phyloP scores from a whole-genome alignment of 768 basidiomycete species.

The Heimioporus sp. region DNA sequence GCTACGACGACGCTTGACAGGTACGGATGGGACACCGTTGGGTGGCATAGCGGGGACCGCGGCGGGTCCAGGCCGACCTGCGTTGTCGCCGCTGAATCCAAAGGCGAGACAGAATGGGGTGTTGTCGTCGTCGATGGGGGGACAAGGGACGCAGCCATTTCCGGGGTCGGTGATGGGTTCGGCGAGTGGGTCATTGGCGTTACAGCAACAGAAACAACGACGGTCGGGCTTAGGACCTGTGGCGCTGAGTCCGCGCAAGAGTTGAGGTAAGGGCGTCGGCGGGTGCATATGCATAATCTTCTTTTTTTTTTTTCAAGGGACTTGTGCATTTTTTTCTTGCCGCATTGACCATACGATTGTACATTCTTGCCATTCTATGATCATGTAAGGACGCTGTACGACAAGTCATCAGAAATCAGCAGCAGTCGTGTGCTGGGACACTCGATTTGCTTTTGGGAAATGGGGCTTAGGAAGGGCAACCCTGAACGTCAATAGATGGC shows the following conservation, averaged over 20 bases:
- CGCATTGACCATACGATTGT: no score
- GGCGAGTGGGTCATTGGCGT: constrained; percentile 16
- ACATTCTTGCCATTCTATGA: no score
- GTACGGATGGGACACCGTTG: constrained; percentile 37
- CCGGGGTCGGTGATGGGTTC: constrained; percentile 11
- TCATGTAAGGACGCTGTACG: no score
- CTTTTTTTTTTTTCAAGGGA: not conserved
- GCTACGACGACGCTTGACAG: constrained; percentile 63
- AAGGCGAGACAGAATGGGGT: constrained; percentile 52
- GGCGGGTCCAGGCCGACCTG: constrained; percentile 32
- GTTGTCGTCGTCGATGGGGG: constrained; percentile 35
- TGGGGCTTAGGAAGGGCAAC: no score
- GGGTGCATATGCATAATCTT: no score
- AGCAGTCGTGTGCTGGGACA: no score
- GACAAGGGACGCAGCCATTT: constrained; percentile 36
- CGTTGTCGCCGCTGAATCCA: constrained; percentile 74
- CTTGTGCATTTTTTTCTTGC: not conserved
- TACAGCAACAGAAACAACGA: constrained; percentile 39
- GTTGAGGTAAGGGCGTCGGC: not conserved
- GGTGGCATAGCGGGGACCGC: constrained; percentile 12
- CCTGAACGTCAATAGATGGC: no score
- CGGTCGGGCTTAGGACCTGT: constrained; percentile 37
- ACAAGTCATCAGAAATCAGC: no score
- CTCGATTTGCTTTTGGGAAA: no score
- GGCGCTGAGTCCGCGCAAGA: constrained; percentile 34